Percentiles rank a stretch among this genome's conserved stretches.
Conservation (phyloP, 2,329 filamentous ascomycete genomes). For the Didymella pinodella region DNA sequence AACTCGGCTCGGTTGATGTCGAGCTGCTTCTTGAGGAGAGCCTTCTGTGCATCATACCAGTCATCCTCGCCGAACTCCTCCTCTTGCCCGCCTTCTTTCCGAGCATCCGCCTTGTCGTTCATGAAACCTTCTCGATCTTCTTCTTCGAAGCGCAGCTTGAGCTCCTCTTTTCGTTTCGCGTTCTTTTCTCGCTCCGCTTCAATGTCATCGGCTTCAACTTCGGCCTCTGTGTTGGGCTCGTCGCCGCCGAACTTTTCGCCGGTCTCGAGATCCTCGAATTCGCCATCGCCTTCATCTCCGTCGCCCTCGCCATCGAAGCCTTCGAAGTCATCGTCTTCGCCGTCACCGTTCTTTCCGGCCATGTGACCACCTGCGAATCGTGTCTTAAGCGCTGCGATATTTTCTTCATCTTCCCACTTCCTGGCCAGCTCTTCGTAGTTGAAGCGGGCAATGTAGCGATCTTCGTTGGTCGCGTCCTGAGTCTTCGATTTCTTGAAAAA, state of each 20-base stretch:
- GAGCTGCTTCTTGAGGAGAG: constrained; percentile 90
- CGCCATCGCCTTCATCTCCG: constrained; percentile 74
- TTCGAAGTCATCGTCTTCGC: constrained; percentile 59
- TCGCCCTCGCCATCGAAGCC: constrained; percentile 66
- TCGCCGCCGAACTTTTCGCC: constrained; percentile 65
- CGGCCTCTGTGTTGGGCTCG: constrained; percentile 52
- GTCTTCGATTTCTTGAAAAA: constrained; percentile 67
- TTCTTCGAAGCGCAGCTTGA: constrained; percentile 93
- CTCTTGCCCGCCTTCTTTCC: constrained; percentile 70
- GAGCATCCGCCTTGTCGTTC: constrained; percentile 83
- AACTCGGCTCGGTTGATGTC: constrained; percentile 97
- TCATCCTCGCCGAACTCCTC: constrained; percentile 94
- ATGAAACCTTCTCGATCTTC: constrained; percentile 96
- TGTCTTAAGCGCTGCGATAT: constrained; percentile 75
- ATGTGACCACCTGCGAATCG: constrained; percentile 78
- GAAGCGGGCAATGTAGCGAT: constrained; percentile 78
- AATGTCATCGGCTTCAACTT: constrained; percentile 63
- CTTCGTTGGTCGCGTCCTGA: constrained; percentile 66
- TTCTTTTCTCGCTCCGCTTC: constrained; percentile 91
- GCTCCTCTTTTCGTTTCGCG: constrained; percentile 89
- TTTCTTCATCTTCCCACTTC: constrained; percentile 85
- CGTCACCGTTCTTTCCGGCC: constrained; percentile 51
- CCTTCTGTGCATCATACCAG: constrained; percentile 98
- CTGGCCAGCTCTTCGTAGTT: constrained; percentile 81
- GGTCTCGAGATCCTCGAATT: constrained; percentile 85